These are phyloP conservation scores for Aspergillus bridgeri DNA, from an alignment of 495 filamentous ascomycete species.

Conservation along the genomic window DNA sequence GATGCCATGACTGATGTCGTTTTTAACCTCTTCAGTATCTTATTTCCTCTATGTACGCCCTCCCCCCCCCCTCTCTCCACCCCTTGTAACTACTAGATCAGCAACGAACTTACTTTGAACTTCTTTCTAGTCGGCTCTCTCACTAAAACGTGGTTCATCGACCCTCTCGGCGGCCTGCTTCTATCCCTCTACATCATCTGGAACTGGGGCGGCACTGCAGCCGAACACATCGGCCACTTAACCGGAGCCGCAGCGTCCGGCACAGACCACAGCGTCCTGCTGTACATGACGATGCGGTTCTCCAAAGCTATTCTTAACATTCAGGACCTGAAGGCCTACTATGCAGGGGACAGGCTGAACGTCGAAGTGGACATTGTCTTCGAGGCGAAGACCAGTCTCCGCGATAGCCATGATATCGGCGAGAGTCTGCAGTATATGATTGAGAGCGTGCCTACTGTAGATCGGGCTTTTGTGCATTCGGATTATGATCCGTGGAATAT, in stretches of 20 bases:
- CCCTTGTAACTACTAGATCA: not conserved
- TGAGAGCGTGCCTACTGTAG: conserved; percentile 77
- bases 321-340: conserved; percentile 84
- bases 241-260: conserved; percentile 77
- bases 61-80: not conserved
- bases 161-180: conserved; percentile 77
- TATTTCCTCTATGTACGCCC: conserved; percentile 39
- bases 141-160: conserved; percentile 77
- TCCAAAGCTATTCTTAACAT: conserved; percentile 85
- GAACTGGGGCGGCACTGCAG: conserved; percentile 76
- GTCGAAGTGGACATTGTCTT: conserved; percentile 83
- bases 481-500: conserved; percentile 82
- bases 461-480: conserved; percentile 70
- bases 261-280: conserved; percentile 76
- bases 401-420: conserved; percentile 84
- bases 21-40: conserved; percentile 89
- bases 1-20: conserved; percentile 71
- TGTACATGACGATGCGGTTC: conserved; percentile 94
- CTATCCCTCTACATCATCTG: conserved; percentile 79
- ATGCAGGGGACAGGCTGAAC: conserved; percentile 84
- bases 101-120: conserved; percentile 4
- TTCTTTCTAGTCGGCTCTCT: conserved; percentile 64
- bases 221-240: conserved; percentile 77
- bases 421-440: conserved; percentile 89
- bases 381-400: conserved; percentile 70